phyloP scores from a whole-genome alignment of 441 rosid genomes.

The Cnidoscolus chayamansa region DNA sequence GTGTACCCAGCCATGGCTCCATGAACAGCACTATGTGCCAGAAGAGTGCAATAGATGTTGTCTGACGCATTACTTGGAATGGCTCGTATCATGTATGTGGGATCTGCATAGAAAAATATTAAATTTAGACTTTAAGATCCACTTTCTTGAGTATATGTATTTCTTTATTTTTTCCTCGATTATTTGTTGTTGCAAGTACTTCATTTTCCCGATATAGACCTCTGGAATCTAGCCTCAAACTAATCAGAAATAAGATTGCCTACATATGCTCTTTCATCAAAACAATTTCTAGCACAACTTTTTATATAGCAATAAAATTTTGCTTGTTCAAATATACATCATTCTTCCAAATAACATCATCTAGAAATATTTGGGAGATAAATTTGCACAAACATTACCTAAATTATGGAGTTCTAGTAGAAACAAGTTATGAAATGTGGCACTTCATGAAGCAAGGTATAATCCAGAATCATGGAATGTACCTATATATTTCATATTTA shows the following conservation, averaged over 20 bases:
- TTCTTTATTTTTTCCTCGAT: conserved; percentile 1
- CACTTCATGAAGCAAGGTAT: neutral
- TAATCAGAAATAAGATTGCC: neutral
- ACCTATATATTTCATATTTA: conserved; percentile 94
- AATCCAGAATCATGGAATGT: conserved; percentile 14
- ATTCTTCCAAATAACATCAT: neutral
- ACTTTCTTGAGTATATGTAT: neutral
- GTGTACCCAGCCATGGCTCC: conserved; percentile 95
- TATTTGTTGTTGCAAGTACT: neutral
- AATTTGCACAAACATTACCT: neutral
- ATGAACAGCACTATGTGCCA: conserved; percentile 85
- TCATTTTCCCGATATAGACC: neutral
- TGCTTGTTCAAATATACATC: conserved; percentile 2
- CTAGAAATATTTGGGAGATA: neutral
- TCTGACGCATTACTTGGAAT: conserved; percentile 80
- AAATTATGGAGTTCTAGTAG: conserved; percentile 1
- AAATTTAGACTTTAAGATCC: neutral
- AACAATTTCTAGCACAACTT: neutral
- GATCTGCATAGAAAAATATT: conserved; percentile 43
- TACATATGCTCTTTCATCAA: neutral
- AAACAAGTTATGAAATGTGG: neutral
- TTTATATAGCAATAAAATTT: neutral
- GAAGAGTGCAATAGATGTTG: conserved; percentile 78
- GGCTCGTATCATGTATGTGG: conserved; percentile 81
- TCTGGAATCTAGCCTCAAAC: neutral